Conservation (phyloP, 2,329 filamentous ascomycete species). For the Claviceps africana region DNA sequence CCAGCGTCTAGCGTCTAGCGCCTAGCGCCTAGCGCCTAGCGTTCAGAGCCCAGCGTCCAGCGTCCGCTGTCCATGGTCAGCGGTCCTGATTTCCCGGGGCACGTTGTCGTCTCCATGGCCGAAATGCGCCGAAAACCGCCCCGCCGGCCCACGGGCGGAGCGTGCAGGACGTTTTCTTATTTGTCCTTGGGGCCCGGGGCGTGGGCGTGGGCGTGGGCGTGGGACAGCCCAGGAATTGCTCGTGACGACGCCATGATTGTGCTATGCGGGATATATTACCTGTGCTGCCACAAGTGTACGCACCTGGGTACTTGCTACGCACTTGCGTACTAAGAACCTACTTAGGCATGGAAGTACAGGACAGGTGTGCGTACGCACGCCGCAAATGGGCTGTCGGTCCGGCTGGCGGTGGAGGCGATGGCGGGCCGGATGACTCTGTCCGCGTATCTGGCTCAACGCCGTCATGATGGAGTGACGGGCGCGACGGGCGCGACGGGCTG, state of each 20-base stretch:
- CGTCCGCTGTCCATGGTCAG: background rate
- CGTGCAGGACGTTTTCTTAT: background rate
- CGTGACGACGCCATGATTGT: slow-evolving; percentile 2
- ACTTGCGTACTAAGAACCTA: too few species aligned
- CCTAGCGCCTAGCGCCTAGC: too few species aligned
- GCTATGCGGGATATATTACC: background rate
- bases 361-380: background rate
- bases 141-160: slow-evolving; percentile 2
- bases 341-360: too few species aligned
- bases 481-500: background rate
- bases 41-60: background rate
- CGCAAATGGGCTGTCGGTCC: background rate
- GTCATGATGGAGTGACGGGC: background rate
- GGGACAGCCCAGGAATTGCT: background rate
- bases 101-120: slow-evolving; percentile 14
- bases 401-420: background rate
- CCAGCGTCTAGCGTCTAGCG: too few species aligned
- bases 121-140: slow-evolving; percentile 10
- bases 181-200: background rate
- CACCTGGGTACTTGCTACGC: too few species aligned
- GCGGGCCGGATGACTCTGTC: background rate
- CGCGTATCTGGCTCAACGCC: background rate
- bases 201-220: background rate
- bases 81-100: slow-evolving; percentile 5
- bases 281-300: background rate